A percentile compares a stretch with the other conserved stretches of the same genome.
phyloP scores from a whole-genome alignment of 805 yeast species.

The Yamadazyma nakazawae region DNA sequence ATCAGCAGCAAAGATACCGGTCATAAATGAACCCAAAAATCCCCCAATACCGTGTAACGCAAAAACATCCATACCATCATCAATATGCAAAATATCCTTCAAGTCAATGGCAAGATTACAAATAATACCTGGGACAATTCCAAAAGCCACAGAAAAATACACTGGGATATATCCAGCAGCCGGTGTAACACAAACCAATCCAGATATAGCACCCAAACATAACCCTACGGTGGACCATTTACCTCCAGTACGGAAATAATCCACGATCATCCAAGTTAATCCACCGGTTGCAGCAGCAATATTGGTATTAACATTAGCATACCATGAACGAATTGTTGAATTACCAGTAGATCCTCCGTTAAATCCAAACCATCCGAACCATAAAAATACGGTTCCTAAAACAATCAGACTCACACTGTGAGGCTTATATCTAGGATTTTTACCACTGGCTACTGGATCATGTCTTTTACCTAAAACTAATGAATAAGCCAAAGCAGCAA shows the following conservation, averaged over 20 bases:
- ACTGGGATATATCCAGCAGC: constrained; percentile 96
- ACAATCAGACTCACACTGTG: constrained; percentile 90
- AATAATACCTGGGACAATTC: constrained; percentile 68
- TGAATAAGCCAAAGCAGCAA: constrained; percentile 92
- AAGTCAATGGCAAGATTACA: constrained; percentile 87
- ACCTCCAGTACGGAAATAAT: constrained; percentile 78
- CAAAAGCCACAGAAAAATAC: constrained; percentile 83
- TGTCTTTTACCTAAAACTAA: constrained; percentile 88
- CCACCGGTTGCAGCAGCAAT: constrained; percentile 93
- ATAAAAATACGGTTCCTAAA: constrained; percentile 87
- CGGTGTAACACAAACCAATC: constrained; percentile 93
- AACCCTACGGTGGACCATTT: constrained; percentile 93
- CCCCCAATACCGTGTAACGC: constrained; percentile 96
- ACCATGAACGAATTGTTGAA: constrained; percentile 89
- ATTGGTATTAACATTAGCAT: constrained; percentile 90
- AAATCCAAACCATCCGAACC: constrained; percentile 99
- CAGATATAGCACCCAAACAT: constrained; percentile 92
- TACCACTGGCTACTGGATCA: constrained; percentile 66
- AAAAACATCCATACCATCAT: constrained; percentile 94
- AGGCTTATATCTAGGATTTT: constrained; percentile 87
- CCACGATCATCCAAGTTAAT: constrained; percentile 90
- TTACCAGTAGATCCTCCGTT: constrained; percentile 98
- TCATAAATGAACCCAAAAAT: constrained; percentile 72
- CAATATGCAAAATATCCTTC: constrained; percentile 68
- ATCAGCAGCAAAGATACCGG: constrained; percentile 91